These are phyloP conservation scores for Spathaspora sp. DNA, from an alignment of 805 yeast species.

Conservation along the genomic window DNA sequence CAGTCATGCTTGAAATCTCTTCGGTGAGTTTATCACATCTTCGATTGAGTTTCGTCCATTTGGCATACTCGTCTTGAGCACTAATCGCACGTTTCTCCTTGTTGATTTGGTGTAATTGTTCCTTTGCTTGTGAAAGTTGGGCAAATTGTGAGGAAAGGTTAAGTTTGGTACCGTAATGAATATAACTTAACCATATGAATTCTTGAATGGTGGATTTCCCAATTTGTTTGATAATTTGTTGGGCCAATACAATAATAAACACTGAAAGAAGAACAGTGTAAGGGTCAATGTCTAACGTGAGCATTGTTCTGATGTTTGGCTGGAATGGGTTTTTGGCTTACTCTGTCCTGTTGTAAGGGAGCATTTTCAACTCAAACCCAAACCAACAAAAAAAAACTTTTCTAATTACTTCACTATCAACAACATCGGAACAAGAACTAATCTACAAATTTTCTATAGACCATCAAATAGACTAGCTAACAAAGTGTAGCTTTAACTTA, in stretches of 20 bases:
- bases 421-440: not conserved
- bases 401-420: not conserved
- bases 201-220: constrained; percentile 33
- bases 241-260: constrained; percentile 31
- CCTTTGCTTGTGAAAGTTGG: constrained; percentile 23
- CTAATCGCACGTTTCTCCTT: constrained; percentile 58
- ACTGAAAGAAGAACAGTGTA: constrained; percentile 30
- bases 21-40: constrained; percentile 53
- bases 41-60: constrained; percentile 91
- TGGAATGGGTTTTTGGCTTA: not conserved
- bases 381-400: not conserved
- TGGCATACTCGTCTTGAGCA: constrained; percentile 93
- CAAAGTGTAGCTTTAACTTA: not conserved
- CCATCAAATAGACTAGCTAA: not conserved
- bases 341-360: not conserved
- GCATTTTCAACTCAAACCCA: not conserved
- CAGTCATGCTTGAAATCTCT: constrained; percentile 45
- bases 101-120: constrained; percentile 45
- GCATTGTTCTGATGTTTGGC: not conserved
- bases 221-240: constrained; percentile 32
- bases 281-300: constrained; percentile 28
- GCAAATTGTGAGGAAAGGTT: constrained; percentile 28
- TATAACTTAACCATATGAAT: constrained; percentile 35
- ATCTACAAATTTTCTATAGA: not conserved
- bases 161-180: constrained; percentile 25